These are phyloP conservation scores for Penicillium robsamsonii DNA, from an alignment of 495 filamentous ascomycete species.

Conservation along the genomic window DNA sequence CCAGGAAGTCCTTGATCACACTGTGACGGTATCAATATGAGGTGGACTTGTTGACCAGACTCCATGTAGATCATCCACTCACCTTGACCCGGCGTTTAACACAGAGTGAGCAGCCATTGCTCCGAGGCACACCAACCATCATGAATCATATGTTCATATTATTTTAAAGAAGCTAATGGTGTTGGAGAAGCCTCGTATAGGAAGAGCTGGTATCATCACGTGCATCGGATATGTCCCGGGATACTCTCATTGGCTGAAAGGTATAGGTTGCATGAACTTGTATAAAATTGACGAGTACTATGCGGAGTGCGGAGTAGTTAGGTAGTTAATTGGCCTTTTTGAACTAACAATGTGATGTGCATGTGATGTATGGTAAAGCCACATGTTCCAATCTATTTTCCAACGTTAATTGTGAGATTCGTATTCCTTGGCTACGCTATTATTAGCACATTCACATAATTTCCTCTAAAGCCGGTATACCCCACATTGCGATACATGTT, in stretches of 20 bases:
- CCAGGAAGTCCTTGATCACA: conserved; percentile 35
- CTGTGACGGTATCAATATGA: conserved; percentile 20
- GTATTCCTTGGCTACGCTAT: background rate
- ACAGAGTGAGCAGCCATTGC: conserved; percentile 53
- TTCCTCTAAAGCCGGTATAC: background rate
- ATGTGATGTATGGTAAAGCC: background rate
- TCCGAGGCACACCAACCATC: conserved; percentile 49
- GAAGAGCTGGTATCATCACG: background rate
- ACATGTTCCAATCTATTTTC: background rate
- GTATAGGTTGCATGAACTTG: background rate
- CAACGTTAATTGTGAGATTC: background rate
- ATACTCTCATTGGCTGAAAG: conserved; percentile 1
- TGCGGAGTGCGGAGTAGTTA: background rate
- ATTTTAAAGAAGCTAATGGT: background rate
- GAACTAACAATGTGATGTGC: background rate
- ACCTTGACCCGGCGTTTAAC: conserved; percentile 39
- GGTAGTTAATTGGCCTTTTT: background rate
- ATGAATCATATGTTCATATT: conserved; percentile 7
- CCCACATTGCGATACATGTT: background rate
- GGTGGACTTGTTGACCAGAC: background rate
- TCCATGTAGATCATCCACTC: background rate
- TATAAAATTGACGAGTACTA: background rate
- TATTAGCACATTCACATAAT: background rate
- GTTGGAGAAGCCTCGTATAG: background rate
- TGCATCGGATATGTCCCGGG: background rate